Evolutionary conservation across 2,329 filamentous ascomycete genomes (phyloP).

Genomic region (Bipolaris gigantea): DNA sequence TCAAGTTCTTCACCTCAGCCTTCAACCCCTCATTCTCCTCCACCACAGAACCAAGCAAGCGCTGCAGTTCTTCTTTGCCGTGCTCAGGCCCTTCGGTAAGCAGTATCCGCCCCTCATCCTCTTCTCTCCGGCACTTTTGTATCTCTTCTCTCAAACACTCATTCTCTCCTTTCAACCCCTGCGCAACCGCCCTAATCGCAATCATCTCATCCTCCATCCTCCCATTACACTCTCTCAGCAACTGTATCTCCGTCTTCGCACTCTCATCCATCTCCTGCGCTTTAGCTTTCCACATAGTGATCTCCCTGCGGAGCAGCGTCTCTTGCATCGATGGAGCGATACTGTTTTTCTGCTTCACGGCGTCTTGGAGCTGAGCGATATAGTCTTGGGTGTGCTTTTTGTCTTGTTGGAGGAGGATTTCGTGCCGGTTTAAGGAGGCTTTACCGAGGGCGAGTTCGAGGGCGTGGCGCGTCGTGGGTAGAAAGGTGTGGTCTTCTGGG

Average conservation of each 20-base stretch:
- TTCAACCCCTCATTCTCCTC: neutral
- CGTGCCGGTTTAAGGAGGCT: neutral
- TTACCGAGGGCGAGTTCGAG: conserved; percentile 6
- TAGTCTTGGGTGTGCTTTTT: conserved; percentile 3
- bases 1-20: neutral
- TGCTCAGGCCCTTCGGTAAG: too few relatives aligned
- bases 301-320: neutral
- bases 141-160: neutral
- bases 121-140: too few relatives aligned
- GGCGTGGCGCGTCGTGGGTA: conserved; percentile 1
- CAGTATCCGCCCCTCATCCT: too few relatives aligned
- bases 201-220: neutral
- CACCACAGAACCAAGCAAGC: too few relatives aligned
- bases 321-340: neutral
- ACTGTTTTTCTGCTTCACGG: neutral
- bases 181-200: neutral
- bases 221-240: conserved; percentile 1
- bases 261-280: neutral
- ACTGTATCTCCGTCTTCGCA: conserved; percentile 1
- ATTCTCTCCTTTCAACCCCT: neutral
- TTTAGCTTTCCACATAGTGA: conserved; percentile 1
- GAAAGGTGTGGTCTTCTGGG: neutral
- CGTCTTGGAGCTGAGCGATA: conserved; percentile 3
- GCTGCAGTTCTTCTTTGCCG: too few relatives aligned
- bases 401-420: neutral